These are phyloP conservation scores for Halophytophthora batemanensis DNA, from an alignment of 352 stramenopile species.

Conservation along the genomic window DNA sequence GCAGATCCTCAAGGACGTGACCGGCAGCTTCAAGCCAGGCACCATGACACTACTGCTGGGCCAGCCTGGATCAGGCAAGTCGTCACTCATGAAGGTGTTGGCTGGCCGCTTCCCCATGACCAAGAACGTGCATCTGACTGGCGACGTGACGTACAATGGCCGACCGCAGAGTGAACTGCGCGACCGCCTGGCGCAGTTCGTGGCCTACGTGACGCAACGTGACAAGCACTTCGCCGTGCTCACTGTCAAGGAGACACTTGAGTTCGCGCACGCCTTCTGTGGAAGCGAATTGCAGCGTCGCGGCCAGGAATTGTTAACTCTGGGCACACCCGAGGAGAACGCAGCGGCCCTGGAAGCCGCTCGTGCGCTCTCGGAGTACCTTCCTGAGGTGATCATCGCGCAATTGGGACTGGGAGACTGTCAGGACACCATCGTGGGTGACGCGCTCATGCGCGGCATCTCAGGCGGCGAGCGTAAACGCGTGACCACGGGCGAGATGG, in stretches of 20 bases:
- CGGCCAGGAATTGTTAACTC: conserved; percentile 12
- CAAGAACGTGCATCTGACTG: conserved; percentile 21
- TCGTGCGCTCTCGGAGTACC: conserved; percentile 22
- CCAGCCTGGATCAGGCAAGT: conserved; percentile 6
- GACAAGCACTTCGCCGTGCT: conserved; percentile 31
- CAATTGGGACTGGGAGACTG: conserved; percentile 39
- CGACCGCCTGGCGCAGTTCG: conserved; percentile 28
- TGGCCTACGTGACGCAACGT: conserved; percentile 29
- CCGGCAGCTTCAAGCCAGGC: conserved; percentile 14
- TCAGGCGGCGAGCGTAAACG: conserved; percentile 57
- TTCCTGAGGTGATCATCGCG: conserved; percentile 30
- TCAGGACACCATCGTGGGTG: conserved; percentile 45
- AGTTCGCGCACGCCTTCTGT: conserved; percentile 40
- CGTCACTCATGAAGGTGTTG: conserved; percentile 10
- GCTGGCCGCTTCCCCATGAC: conserved; percentile 26
- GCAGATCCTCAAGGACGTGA: conserved; percentile 15
- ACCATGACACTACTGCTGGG: conserved; percentile 14
- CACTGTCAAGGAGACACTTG: conserved; percentile 42
- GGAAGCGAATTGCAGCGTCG: conserved; percentile 16
- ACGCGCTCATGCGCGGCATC: conserved; percentile 40
- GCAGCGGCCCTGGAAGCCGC: conserved; percentile 8
- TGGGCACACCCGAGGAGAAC: conserved; percentile 29
- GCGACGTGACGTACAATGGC: conserved; percentile 39
- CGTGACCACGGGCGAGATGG: conserved; percentile 35
- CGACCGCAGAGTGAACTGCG: conserved; percentile 6